phyloP scores from a whole-genome alignment of 345 rosid genomes.

The Carallia pectinifolia region DNA sequence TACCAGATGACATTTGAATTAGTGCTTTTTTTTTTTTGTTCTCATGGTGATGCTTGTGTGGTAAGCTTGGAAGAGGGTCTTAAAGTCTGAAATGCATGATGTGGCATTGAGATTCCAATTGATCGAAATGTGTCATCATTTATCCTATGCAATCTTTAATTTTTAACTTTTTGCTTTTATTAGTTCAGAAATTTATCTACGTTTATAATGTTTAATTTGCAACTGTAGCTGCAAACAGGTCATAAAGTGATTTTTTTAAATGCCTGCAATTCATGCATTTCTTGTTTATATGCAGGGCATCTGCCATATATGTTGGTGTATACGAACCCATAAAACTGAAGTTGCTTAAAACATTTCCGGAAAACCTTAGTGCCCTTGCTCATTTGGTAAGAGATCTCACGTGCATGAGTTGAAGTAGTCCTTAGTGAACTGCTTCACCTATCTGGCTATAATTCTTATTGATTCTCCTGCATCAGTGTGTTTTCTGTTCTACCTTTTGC shows the following conservation, averaged over 20 bases:
- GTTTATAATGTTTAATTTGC: neutral
- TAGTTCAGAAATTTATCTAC: neutral
- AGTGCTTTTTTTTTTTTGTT: no score
- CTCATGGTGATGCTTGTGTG: no score
- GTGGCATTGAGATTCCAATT: no score
- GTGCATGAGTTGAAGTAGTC: constrained; percentile 5
- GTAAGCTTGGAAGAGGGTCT: no score
- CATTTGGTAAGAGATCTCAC: constrained; percentile 48
- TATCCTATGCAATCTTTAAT: no score
- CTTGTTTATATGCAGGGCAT: constrained; percentile 46
- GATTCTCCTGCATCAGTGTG: neutral
- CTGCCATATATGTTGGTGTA: constrained; percentile 63
- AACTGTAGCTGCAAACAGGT: neutral
- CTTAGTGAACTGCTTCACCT: neutral
- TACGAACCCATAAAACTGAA: constrained; percentile 70
- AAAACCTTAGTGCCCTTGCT: constrained; percentile 57
- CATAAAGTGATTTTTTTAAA: neutral
- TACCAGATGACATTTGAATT: no score
- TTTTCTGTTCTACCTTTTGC: neutral
- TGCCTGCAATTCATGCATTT: constrained; percentile 11
- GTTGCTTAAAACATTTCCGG: constrained; percentile 48
- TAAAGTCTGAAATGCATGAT: no score
- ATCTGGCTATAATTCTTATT: neutral
- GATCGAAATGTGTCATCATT: no score
- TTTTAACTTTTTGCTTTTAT: no score